These are phyloP conservation scores for Oryza longistaminata DNA, from an alignment of 176 grass and related monocot genomes.

Conservation along the genomic window DNA sequence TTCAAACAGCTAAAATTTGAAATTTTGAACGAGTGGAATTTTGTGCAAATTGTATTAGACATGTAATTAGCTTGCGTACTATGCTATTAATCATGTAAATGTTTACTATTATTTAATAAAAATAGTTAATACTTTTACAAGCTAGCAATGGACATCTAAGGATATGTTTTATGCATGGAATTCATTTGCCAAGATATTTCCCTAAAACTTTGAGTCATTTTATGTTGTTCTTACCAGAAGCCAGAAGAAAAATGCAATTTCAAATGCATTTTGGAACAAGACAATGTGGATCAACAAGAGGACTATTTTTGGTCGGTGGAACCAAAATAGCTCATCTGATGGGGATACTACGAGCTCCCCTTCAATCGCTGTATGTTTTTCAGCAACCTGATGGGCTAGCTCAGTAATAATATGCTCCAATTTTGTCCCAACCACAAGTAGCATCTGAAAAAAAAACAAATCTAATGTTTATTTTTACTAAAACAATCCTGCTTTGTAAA, in stretches of 20 bases:
- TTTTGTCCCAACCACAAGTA: slow-evolving; percentile 70
- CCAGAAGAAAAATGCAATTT: slow-evolving; percentile 89
- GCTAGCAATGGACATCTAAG: not conserved
- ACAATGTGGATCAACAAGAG: slow-evolving; percentile 78
- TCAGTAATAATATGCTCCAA: slow-evolving; percentile 87
- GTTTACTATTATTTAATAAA: not conserved
- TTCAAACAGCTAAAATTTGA: not conserved
- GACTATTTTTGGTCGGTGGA: slow-evolving; percentile 60
- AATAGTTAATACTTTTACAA: not conserved
- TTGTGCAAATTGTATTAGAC: not conserved
- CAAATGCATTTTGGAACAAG: slow-evolving; percentile 81
- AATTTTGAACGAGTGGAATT: not conserved
- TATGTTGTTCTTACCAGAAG: slow-evolving; percentile 50
- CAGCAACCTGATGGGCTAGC: slow-evolving; percentile 67
- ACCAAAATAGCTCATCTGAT: slow-evolving; percentile 83
- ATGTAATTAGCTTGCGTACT: not conserved
- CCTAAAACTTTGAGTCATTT: not conserved
- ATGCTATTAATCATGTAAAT: not conserved
- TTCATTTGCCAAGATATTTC: not conserved
- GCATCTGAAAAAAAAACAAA: slow-evolving; percentile 34
- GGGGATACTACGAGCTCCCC: slow-evolving; percentile 67
- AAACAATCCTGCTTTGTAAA: not conserved
- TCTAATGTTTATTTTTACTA: not conserved
- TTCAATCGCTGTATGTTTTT: slow-evolving; percentile 52
- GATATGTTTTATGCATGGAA: not conserved